Evolutionary conservation across 2,329 filamentous ascomycete genomes (phyloP).

Genomic region (Sporothrix variecibatus): DNA sequence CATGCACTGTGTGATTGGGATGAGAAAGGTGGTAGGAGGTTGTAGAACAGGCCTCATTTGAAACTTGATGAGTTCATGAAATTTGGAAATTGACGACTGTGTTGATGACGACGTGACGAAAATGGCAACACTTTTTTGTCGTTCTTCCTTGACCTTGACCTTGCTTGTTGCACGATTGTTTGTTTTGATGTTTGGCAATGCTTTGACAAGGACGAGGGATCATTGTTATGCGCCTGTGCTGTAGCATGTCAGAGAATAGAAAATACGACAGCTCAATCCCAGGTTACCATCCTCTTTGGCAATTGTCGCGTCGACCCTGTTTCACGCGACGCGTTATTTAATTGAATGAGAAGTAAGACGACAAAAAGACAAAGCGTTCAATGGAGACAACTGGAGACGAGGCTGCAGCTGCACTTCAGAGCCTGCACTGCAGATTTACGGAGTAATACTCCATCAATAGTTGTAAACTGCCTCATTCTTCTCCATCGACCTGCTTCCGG

Average conservation of each 20-base stretch:
- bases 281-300: not conserved
- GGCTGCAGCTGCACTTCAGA: not conserved
- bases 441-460: not conserved
- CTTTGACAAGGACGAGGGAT: not conserved
- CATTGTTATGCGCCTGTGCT: not conserved
- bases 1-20: not conserved
- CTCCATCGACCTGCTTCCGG: conserved; percentile 8
- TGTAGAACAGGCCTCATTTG: not conserved
- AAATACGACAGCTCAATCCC: too few relatives aligned
- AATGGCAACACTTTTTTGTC: not conserved
- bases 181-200: not conserved
- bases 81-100: not conserved
- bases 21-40: not conserved
- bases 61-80: not conserved
- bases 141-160: not conserved
- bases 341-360: not conserved
- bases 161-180: not conserved
- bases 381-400: not conserved
- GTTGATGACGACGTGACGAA: not conserved
- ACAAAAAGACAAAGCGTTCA: not conserved
- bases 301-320: not conserved
- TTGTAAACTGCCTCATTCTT: too few relatives aligned
- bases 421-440: not conserved
- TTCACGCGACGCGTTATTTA: conserved; percentile 18
- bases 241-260: not conserved